Base-by-base conservation (phyloP, 2,329 filamentous ascomycete genomes). In the Stachybotrys chartarum region DNA sequence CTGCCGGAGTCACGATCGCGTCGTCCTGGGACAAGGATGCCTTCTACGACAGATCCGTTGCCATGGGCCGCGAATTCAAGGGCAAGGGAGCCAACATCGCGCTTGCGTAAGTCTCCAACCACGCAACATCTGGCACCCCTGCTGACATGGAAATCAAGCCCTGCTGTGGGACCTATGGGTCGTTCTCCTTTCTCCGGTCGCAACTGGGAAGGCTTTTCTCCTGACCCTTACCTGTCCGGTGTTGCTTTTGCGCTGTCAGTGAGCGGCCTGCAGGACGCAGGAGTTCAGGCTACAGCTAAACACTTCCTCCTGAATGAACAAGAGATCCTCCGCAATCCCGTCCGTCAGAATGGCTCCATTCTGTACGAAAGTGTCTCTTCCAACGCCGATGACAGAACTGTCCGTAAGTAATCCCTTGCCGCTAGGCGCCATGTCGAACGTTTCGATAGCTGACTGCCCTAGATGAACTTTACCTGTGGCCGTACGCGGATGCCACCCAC, bases 201-300 rank as follows among this genome's bases (percentile, higher is more conserved):
- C 44, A 91, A 90, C 66, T 95, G 90, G 90, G 90, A 94, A 68
- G 88, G 85, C 0, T 94, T 93, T 66, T 87, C 88, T 0, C 78
- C 85, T 1, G 90, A 95, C 65, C 89, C 90, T 0, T 90, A 93
- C 53, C 77, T 94, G 1, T 58, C 83, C 18, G 86, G 85, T 17
- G 75, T 86, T 59, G 82, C 79, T 10, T 83, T 85, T 65, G 76
- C 75, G 16, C 78, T 85, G 67, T 87, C 84, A 0, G 77, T 88
- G 54, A 72, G 79, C 59, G 86, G 76, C 0, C 76, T 83, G 68
- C 80, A 84, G 67, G 71, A 68, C 39, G 75, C 68, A 16, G 78
- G 78, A 24, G 71, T 81, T 50, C 73, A 76, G 62, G 77, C 79
- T 10, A 78, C 77, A 4, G 70, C 78, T 56, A 82, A 83, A 68